Evolutionary conservation across 345 rosid genomes (phyloP).

Genomic region (Populus nigra): DNA sequence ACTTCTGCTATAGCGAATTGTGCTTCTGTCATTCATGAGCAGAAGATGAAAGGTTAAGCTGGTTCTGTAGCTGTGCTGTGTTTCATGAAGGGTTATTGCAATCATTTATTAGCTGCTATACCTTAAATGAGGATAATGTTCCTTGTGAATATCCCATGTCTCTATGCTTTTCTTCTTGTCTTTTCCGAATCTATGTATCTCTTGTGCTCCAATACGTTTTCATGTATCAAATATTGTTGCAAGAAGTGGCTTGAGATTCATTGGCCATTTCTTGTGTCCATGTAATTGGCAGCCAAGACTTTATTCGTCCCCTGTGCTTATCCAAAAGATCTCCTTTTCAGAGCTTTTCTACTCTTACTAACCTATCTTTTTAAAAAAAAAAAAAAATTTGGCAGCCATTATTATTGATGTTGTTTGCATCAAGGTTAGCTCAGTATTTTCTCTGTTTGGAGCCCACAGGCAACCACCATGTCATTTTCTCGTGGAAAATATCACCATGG

Average conservation of each 20-base stretch:
- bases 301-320: neutral
- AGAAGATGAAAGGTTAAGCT: neutral
- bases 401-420: neutral
- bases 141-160: neutral
- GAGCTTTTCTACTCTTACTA: neutral
- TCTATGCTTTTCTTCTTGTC: neutral
- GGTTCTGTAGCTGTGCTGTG: neutral
- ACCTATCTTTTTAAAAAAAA: neutral
- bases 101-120: neutral
- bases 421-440: neutral
- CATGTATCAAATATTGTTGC: neutral
- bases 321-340: neutral
- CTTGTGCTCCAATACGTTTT: neutral
- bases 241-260: neutral
- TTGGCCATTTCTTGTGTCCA: neutral
- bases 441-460: no score
- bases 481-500: neutral
- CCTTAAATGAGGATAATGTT: neutral
- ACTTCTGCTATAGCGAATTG: neutral
- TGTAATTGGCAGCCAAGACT: neutral
- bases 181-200: neutral
- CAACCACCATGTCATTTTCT: neutral
- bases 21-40: neutral
- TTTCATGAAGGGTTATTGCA: neutral
- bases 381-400: neutral